A percentile compares a stretch with the other conserved stretches of the same genome.
phyloP scores from a whole-genome alignment of 108 stramenopile species.

The Bacterosira constricta region DNA sequence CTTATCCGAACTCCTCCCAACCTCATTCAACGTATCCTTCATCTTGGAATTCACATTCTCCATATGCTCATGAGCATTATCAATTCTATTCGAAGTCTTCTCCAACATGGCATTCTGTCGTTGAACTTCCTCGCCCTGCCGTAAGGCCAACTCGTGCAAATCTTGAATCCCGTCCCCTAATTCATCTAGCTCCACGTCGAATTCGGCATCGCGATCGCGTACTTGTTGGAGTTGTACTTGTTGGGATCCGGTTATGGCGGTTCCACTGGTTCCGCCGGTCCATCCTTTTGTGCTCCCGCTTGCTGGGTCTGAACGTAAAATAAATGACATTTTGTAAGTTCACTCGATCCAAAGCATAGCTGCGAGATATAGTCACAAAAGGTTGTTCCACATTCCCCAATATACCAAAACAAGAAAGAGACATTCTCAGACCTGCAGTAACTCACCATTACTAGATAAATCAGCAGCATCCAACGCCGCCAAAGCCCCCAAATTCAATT shows the following conservation, averaged over 20 bases:
- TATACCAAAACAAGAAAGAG: not conserved
- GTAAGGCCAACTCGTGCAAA: conserved; percentile 77
- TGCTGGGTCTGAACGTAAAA: conserved; percentile 8
- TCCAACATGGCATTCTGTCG: conserved; percentile 85
- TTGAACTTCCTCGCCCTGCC: conserved; percentile 84
- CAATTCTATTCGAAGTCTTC: conserved; percentile 67
- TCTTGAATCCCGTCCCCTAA: conserved; percentile 90
- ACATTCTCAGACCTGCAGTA: not conserved
- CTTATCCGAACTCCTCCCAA: conserved; percentile 88
- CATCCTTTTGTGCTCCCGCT: conserved; percentile 15
- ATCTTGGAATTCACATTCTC: conserved; percentile 82
- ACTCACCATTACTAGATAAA: conserved; percentile 27
- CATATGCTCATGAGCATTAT: conserved; percentile 78
- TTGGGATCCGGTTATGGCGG: conserved; percentile 74
- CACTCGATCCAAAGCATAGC: no score
- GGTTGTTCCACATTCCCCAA: no score
- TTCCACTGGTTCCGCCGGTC: conserved; percentile 34
- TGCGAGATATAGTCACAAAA: no score
- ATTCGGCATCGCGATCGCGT: conserved; percentile 83
- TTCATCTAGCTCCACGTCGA: conserved; percentile 87
- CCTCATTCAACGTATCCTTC: conserved; percentile 90
- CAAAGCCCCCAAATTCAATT: conserved; percentile 69
- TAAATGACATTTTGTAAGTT: not conserved
- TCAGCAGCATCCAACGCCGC: conserved; percentile 41
- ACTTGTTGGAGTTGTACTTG: conserved; percentile 74